A percentile compares a stretch with the other conserved stretches of the same genome.
These are phyloP conservation scores for Prunus fruticosa DNA, from an alignment of 306 rosid species.

Conservation along the genomic window DNA sequence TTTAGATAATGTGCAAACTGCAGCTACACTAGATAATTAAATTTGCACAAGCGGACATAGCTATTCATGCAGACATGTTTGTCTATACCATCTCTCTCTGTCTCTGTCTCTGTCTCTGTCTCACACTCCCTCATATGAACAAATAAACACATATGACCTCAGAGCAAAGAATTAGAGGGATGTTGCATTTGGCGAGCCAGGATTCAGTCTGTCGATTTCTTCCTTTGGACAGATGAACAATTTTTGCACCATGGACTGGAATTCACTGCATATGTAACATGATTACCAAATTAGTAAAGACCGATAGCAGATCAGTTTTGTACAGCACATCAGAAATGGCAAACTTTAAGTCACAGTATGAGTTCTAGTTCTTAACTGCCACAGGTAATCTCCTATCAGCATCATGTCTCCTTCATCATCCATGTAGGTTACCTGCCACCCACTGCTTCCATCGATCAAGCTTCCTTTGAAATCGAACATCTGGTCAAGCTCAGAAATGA, in stretches of 20 bases:
- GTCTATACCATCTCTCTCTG: neutral
- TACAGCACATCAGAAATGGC: neutral
- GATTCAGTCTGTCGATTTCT: slow-evolving; percentile 34
- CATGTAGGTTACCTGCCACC: slow-evolving; percentile 56
- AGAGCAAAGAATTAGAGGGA: neutral
- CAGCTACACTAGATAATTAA: neutral
- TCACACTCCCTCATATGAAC: neutral
- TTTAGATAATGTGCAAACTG: neutral
- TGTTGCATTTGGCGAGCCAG: slow-evolving; percentile 32
- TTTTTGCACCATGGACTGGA: slow-evolving; percentile 42
- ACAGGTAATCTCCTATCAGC: slow-evolving; percentile 42
- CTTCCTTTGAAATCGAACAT: slow-evolving; percentile 64
- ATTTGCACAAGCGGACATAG: neutral
- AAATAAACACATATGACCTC: neutral
- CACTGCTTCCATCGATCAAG: slow-evolving; percentile 46
- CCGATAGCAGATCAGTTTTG: neutral
- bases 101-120: neutral
- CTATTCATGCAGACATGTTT: neutral
- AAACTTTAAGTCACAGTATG: neutral
- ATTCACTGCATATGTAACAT: slow-evolving; percentile 44
- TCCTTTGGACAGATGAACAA: slow-evolving; percentile 51
- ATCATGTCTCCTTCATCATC: slow-evolving; percentile 48
- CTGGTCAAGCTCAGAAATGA: slow-evolving; percentile 48
- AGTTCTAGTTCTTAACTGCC: slow-evolving; percentile 54
- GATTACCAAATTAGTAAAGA: slow-evolving; percentile 1